Evolutionary conservation across 2,329 filamentous ascomycete species (phyloP), one percentile per base, ranked within the genome.

Genomic region (Trichoderma guizhouense): DNA sequence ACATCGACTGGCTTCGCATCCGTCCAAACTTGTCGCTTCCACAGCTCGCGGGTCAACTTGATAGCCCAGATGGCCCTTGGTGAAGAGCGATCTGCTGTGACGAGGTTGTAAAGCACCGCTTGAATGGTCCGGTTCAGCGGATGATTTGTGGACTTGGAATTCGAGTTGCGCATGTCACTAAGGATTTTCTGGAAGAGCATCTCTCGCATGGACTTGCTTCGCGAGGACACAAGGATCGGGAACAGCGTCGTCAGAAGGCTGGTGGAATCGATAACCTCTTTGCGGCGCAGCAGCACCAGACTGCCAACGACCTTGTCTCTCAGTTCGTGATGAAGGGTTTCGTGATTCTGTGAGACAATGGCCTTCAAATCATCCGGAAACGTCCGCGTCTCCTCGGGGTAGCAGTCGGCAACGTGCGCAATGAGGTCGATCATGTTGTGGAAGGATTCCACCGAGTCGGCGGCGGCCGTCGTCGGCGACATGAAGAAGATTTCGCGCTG

Each of bases 1-100:
- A 98, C 93, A 78, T 97, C 94, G n/a, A 98, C 96, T 0, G 95
- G 91, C 80, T 95, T 96, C 2, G 94, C 89, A 78, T 99, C 96
- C 11, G 93, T 94, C 96, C 96, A 99, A 74, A 98, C 91, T 77
- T 98, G 95, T 61, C 95, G 89, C 83, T 95, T 97, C 96, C 96
- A 99, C 78, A 99, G 85, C 84, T 99, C 96, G 74, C 95, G 89
- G 5, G 95, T 97, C 74, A 99, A 88, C 82, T 98, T 98, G 73
- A 98, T 94, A 4, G 96, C 94, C 96, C 96, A 99, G 64, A 99
- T 87, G 5, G 93, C 94, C 78, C 97, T 96, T 1, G 93, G 87
- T 0, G 94, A 97, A 9, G 92, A 87, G 55, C 92, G 90, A 80
- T 99, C 95, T 4, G 92, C 93, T 18, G 93, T 93, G 58, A 98